These are phyloP conservation scores for Brassica incana DNA, from an alignment of 345 rosid species.

Conservation along the genomic window DNA sequence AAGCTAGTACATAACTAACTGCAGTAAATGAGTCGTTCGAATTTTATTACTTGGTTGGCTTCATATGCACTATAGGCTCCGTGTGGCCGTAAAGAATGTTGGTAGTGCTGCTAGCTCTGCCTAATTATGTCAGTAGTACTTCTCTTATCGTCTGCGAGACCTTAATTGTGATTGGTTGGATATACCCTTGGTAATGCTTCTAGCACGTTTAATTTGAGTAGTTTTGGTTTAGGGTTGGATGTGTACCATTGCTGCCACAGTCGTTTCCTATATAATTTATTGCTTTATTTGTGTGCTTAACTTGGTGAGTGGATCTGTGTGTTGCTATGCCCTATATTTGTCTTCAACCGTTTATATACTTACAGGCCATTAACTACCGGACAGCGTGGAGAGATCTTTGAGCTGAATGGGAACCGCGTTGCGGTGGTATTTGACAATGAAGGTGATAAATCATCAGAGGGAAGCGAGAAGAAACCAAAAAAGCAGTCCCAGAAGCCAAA, in stretches of 20 bases:
- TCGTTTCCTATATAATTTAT: neutral
- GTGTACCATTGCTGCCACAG: neutral
- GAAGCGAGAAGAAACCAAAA: conserved; percentile 45
- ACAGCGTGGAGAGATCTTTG: conserved; percentile 83
- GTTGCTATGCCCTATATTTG: neutral
- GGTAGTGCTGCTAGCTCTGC: neutral
- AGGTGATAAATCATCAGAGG: conserved; percentile 45
- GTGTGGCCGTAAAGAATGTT: neutral
- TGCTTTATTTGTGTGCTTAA: neutral
- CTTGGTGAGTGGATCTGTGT: neutral
- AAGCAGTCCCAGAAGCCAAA: conserved; percentile 51
- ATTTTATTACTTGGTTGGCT: neutral
- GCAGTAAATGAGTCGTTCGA: neutral
- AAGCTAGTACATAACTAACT: neutral
- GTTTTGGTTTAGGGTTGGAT: neutral
- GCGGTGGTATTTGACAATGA: conserved; percentile 70
- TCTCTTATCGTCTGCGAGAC: neutral
- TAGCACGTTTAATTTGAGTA: neutral
- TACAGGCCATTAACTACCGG: conserved; percentile 75
- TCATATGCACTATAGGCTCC: neutral
- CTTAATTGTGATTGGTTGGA: neutral
- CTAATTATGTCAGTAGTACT: neutral
- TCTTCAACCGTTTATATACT: conserved; percentile 22
- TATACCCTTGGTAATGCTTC: neutral
- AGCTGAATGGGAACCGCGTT: conserved; percentile 70